Percentiles rank a stretch among this genome's conserved stretches.
Conservation (phyloP, 495 filamentous ascomycete genomes). For the Penicillium daleae region DNA sequence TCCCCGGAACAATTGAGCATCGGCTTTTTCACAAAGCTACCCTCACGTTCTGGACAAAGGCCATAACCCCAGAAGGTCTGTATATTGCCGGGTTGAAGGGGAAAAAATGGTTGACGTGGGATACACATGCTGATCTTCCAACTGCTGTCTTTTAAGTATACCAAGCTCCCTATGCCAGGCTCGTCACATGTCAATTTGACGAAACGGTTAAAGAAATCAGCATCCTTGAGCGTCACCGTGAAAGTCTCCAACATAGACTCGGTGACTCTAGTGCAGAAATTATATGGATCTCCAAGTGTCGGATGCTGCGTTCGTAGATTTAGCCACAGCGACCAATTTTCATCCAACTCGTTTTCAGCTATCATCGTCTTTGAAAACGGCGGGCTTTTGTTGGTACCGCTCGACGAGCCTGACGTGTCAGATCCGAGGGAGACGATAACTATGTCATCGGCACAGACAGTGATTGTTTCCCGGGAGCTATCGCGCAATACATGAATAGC, state of each 20-base stretch:
- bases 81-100: conserved; percentile 31
- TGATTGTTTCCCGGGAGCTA: conserved; percentile 13
- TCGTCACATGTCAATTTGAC: conserved; percentile 33
- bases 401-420: conserved; percentile 20
- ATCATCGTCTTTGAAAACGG: conserved; percentile 3
- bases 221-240: conserved; percentile 41
- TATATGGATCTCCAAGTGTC: conserved; percentile 41
- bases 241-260: conserved; percentile 43
- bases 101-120: conserved; percentile 43
- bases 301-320: conserved; percentile 11
- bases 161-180: conserved; percentile 37
- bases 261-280: conserved; percentile 33
- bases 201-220: conserved; percentile 34
- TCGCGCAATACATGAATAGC: conserved; percentile 16
- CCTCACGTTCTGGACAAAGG: conserved; percentile 28
- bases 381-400: conserved; percentile 26
- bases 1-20: conserved; percentile 43
- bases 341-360: conserved; percentile 15
- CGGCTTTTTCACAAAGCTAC: conserved; percentile 42
- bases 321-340: conserved; percentile 35
- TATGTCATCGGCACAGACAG: conserved; percentile 24
- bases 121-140: conserved; percentile 44
- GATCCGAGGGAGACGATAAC: conserved; percentile 33
- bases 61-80: conserved; percentile 45
- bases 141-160: conserved; percentile 40